phyloP scores from a whole-genome alignment of 2,329 filamentous ascomycete genomes.

The Epichloe gansuensis region DNA sequence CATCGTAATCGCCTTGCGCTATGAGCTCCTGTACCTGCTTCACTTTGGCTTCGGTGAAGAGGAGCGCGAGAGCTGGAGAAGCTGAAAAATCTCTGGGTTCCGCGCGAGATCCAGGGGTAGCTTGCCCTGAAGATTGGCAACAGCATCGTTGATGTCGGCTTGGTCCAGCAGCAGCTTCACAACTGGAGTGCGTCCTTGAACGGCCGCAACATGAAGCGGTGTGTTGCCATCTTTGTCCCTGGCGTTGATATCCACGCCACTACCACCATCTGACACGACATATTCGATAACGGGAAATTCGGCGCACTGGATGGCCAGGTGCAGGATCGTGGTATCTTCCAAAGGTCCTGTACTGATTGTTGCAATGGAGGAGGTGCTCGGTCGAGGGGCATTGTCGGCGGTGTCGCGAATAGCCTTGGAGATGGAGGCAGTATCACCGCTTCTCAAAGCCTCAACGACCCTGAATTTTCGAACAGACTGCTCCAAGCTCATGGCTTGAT shows the following conservation, averaged over 20 bases:
- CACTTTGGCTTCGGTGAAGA: slow-evolving; percentile 81
- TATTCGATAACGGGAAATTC: slow-evolving; percentile 89
- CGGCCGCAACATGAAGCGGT: slow-evolving; percentile 75
- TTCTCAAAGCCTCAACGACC: slow-evolving; percentile 83
- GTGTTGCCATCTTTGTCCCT: slow-evolving; percentile 92
- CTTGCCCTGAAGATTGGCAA: slow-evolving; percentile 74
- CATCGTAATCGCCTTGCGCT: slow-evolving; percentile 58
- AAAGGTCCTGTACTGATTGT: slow-evolving; percentile 33
- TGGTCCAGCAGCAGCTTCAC: slow-evolving; percentile 78
- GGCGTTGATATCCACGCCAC: slow-evolving; percentile 69
- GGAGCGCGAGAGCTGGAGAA: slow-evolving; percentile 81
- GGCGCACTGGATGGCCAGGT: slow-evolving; percentile 90
- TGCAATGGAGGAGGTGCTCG: slow-evolving; percentile 44
- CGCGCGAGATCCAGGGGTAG: slow-evolving; percentile 79
- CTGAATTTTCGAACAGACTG: slow-evolving; percentile 92
- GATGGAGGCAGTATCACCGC: slow-evolving; percentile 82
- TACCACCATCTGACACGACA: slow-evolving; percentile 64
- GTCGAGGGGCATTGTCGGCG: slow-evolving; percentile 36
- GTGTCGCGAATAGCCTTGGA: slow-evolving; percentile 70
- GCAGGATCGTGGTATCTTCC: slow-evolving; percentile 80
- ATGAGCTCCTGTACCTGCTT: slow-evolving; percentile 75
- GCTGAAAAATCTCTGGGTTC: slow-evolving; percentile 90
- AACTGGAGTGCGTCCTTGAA: slow-evolving; percentile 66
- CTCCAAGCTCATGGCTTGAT: slow-evolving; percentile 55
- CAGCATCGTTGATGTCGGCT: slow-evolving; percentile 74